Percentiles rank a stretch among this genome's conserved stretches.
These are phyloP conservation scores for Fusarium sterilihyphosum DNA, from an alignment of 2,329 filamentous ascomycete genomes.

Conservation along the genomic window DNA sequence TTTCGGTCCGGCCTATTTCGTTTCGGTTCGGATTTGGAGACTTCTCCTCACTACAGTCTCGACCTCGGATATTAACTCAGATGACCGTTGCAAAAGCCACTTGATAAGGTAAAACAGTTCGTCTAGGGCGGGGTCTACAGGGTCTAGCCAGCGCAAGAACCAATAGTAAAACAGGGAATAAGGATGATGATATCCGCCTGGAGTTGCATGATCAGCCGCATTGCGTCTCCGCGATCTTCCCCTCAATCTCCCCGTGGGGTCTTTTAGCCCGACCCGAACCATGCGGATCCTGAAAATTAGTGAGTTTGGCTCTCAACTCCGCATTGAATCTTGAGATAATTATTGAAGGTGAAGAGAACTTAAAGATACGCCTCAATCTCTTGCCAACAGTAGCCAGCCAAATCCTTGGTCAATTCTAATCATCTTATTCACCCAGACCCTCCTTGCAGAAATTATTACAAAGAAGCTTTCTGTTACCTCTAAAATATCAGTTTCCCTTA, in stretches of 20 bases:
- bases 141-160: not conserved
- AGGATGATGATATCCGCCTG: not conserved
- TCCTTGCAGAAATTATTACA: not conserved
- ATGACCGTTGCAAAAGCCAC: not conserved
- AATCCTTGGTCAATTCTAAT: not conserved
- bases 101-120: not conserved
- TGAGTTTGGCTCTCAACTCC: not conserved
- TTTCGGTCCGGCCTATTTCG: slow-evolving; percentile 10
- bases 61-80: not conserved
- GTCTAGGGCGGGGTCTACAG: not conserved
- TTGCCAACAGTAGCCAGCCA: not conserved
- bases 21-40: slow-evolving; percentile 7
- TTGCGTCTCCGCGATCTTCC: slow-evolving; percentile 16
- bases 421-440: too few species aligned
- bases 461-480: not conserved
- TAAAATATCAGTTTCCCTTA: fast-evolving
- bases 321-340: not conserved
- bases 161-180: not conserved
- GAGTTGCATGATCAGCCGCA: slow-evolving; percentile 4
- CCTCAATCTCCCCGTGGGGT: slow-evolving; percentile 21
- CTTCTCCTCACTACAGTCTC: not conserved
- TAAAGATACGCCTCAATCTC: slow-evolving; percentile 13
- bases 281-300: not conserved
- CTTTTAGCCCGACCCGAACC: slow-evolving; percentile 8
- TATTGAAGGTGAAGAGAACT: not conserved